Conservation (phyloP, 768 basidiomycete genomes). For the Dictyophora rubrovolvata region DNA sequence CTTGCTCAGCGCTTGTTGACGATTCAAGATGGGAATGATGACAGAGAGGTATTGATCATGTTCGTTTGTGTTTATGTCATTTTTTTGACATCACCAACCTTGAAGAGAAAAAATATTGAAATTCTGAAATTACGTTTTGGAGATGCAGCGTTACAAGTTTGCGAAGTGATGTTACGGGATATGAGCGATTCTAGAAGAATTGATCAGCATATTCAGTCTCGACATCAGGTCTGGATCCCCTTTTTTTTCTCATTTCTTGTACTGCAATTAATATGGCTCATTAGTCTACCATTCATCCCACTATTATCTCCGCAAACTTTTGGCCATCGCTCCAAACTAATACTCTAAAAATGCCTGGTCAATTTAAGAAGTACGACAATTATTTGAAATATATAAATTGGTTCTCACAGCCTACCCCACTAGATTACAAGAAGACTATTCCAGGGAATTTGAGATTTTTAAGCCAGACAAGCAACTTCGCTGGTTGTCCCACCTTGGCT, state of each 20-base stretch:
- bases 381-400: background rate
- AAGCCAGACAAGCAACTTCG: slow-evolving; percentile 89
- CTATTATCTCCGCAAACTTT: slow-evolving; percentile 87
- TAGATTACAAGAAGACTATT: slow-evolving; percentile 70
- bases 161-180: slow-evolving; percentile 97
- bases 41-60: slow-evolving; percentile 41
- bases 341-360: slow-evolving; percentile 72
- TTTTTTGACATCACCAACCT: slow-evolving; percentile 1
- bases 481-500: slow-evolving; percentile 87
- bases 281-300: slow-evolving; percentile 72
- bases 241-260: background rate
- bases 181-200: slow-evolving; percentile 90
- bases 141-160: slow-evolving; percentile 83
- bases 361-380: slow-evolving; percentile 59
- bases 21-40: slow-evolving; percentile 70
- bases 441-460: slow-evolving; percentile 64
- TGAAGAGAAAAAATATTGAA: slow-evolving; percentile 82
- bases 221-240: slow-evolving; percentile 42
- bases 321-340: slow-evolving; percentile 82
- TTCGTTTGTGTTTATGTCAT: background rate
- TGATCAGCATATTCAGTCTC: slow-evolving; percentile 78
- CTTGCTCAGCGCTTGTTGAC: slow-evolving; percentile 79
- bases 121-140: slow-evolving; percentile 94
- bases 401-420: background rate
- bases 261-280: background rate